phyloP scores from a whole-genome alignment of 495 filamentous ascomycete genomes.

The Massariosphaeria phaeospora region DNA sequence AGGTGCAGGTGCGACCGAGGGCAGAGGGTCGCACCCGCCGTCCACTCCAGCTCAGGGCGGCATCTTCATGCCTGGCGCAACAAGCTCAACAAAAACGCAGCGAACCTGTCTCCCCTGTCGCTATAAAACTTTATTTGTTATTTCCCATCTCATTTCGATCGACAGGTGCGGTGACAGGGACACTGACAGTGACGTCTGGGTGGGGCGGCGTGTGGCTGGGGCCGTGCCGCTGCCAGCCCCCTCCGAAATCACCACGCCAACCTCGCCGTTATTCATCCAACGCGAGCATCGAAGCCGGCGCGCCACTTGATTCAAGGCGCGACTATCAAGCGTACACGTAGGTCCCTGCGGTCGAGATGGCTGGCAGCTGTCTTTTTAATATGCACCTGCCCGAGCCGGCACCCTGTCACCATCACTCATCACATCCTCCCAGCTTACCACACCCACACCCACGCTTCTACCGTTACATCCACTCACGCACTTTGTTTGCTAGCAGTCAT shows the following conservation, averaged over 20 bases:
- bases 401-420: slow-evolving; percentile 1
- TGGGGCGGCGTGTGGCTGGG: slow-evolving; percentile 8
- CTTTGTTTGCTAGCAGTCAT: background rate
- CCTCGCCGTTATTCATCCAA: slow-evolving; percentile 29
- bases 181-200: slow-evolving; percentile 1
- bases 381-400: slow-evolving; percentile 17
- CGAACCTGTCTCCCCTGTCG: too few relatives aligned
- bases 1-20: too few relatives aligned
- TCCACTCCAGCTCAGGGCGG: background rate
- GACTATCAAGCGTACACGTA: slow-evolving; percentile 10
- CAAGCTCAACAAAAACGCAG: background rate
- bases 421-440: background rate
- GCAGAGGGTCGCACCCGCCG: background rate
- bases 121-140: too few relatives aligned
- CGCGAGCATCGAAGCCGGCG: slow-evolving; percentile 12
- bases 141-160: too few relatives aligned
- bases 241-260: slow-evolving; percentile 18
- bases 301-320: slow-evolving; percentile 16
- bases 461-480: background rate
- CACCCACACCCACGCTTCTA: background rate
- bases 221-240: slow-evolving; percentile 14
- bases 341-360: slow-evolving; percentile 19
- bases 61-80: too few relatives aligned
- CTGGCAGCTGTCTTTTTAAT: slow-evolving; percentile 24
- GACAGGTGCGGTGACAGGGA: too few relatives aligned